Base-by-base conservation (phyloP, 2,329 filamentous ascomycete genomes). In the Fusarium sp. region DNA sequence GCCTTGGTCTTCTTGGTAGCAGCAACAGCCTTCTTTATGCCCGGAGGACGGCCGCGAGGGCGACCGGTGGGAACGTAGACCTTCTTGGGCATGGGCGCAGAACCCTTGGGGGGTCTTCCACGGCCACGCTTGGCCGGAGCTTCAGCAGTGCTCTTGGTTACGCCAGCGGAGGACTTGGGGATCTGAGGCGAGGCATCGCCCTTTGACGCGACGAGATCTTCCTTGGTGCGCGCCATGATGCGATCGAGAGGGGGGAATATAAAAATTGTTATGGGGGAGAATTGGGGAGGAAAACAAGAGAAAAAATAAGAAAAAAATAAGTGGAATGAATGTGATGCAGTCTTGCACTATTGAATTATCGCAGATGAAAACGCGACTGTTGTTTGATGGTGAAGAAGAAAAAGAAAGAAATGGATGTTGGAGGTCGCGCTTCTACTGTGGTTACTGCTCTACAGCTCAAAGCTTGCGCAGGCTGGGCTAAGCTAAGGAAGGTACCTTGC, bases 11-110 rank as follows among this genome's bases (percentile, higher is more conserved):
- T 61, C 36, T 67, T 57, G 24, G 50, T 45, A 21, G 56, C 68
- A 43, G 65, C 39, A 50, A 59, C 36, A 49, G 56, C 21, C 49
- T 53, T 46, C 54, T 60, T 63, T 65, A 77, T 78, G 75, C 60
- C 76, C 61, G 79, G 79, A 38, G 83, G 83, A 11, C 83, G 80
- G 26, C 83, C 83, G n/a, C 83, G 81, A 39, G 81, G 81, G n/a
- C 80, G 78, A 30, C 83, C 82, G 2, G 77, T 78, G 23, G 81
- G 77, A 4, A 73, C 75, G 34, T 80, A 78, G 49, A 74, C 48
- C 65, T 76, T 61, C 56, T 61, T 61, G 19, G 58, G 58, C 58
- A 61, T 74, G 28, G 71, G 51, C 14, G 67, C 68, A 19, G 70
- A 76, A 7, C 72, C 75, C 43, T 78, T 78, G 52, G 76, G 79